Base-by-base conservation (phyloP, 1,284 basidiomycete species). In the Ganoderma lucidum region DNA sequence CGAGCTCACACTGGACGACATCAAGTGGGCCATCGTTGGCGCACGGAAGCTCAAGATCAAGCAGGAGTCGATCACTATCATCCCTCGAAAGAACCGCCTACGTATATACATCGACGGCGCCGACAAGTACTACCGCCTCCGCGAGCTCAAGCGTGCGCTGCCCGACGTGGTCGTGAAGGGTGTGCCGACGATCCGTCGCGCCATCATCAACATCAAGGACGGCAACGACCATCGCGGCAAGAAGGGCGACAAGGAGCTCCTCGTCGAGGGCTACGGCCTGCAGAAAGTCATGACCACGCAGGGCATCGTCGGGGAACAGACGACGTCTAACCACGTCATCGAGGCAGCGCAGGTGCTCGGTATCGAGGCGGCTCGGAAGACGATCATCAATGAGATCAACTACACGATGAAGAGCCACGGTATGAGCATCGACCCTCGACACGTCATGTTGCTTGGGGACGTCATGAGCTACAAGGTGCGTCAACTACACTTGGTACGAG, bases 391-490 rank as follows among this genome's bases (percentile, higher is more conserved):
- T 78, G 96, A 99, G 82, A 98, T 99, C 76, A 94, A 98, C 80
- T 94, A 94, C 78, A 99, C 96, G 4, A 99, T 99, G 98, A 89
- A 91, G 73, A 94, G 92, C 65, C 98, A 99, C 84, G 96, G 97
- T 75, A 97, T 99, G 95, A 96, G 92, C 70, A 99, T 99, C 77
- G 98, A 99, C 81, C 97, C 97, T 69, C 94, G 98, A 67, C 98
- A 99, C 82, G 96, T 99, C 77, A 99, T 99, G 96, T 84, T 99
- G 63, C 88, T 99, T 14, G 98, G 97, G 61, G 98, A 99, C 80
- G 96, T 99, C 70, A 99, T 99, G 98, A 93, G 92, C 42, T 99
- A 98, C 86, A 99, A 99, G 90, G 93, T 91, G 73, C 41, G 80
- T 19, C 14, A 5, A 0, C 3, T 8, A 8, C n/a, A 8, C 23